Conservation (phyloP, 2,329 filamentous ascomycete genomes). For the Helotiales sp. region DNA sequence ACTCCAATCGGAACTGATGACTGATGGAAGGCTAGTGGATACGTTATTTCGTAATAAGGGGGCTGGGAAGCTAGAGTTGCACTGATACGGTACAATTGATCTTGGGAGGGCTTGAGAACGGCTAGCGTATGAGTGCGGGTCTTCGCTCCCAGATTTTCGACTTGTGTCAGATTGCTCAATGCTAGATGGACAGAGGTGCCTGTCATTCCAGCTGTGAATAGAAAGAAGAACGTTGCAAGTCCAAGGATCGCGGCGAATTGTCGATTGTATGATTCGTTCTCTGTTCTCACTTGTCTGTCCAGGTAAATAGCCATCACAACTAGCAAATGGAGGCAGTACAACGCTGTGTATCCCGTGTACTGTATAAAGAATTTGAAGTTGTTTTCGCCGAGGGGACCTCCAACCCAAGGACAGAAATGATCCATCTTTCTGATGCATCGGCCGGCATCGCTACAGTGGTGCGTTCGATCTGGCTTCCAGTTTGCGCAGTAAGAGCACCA, state of each 20-base stretch:
- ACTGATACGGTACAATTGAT: constrained; percentile 16
- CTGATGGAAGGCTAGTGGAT: constrained; percentile 46
- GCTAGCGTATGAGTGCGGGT: constrained; percentile 71
- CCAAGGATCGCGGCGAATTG: constrained; percentile 67
- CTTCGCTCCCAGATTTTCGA: constrained; percentile 70
- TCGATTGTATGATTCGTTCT: constrained; percentile 45
- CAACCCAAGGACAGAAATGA: constrained; percentile 96
- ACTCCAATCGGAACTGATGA: neutral
- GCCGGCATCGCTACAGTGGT: constrained; percentile 86
- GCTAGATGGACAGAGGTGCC: constrained; percentile 69
- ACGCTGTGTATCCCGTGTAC: constrained; percentile 71
- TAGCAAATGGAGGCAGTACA: constrained; percentile 67
- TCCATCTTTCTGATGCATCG: constrained; percentile 91
- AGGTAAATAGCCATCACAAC: constrained; percentile 65
- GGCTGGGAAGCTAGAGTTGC: constrained; percentile 42
- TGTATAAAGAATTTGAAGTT: constrained; percentile 93
- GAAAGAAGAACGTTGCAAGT: constrained; percentile 68
- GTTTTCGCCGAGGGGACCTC: constrained; percentile 84
- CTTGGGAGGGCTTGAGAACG: constrained; percentile 57
- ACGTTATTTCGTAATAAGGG: constrained; percentile 55
- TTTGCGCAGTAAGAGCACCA: constrained; percentile 84
- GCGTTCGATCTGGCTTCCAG: constrained; percentile 85
- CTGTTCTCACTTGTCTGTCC: constrained; percentile 40
- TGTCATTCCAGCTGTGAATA: constrained; percentile 82
- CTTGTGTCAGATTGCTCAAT: constrained; percentile 75